Base-by-base conservation (phyloP, 768 basidiomycete genomes). In the Tremella mesenterica region DNA sequence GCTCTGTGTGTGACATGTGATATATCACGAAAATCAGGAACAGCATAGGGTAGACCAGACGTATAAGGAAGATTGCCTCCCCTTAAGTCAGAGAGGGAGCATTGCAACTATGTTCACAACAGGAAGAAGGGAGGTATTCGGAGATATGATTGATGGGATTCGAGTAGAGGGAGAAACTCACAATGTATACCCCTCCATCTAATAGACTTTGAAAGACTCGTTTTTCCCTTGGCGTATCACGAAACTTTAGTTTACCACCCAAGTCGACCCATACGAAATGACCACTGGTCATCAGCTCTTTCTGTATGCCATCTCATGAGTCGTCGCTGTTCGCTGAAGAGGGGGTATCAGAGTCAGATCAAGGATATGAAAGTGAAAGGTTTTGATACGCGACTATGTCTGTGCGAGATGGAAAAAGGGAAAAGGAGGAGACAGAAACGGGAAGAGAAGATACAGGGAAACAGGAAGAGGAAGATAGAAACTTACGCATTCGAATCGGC, bases 181-280 rank as follows among this genome's bases (percentile, higher is more conserved):
- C 71, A 23, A 73, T 64, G 46, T 73, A 73, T 10, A 73, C 67
- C 1, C 71, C 64, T 5, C 62, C 64, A 48, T 70, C 67, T 10
- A 73, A 48, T 25, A 70, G 47, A 41, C 50, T 58, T 49, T 70
- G 65, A 51, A 73, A 73, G 6, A 68, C 64, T 43, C 48, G 52
- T 55, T 67, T 69, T 52, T 73, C 71, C 44, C 57, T 58, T 10
- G 25, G 51, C 3, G 53, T 56, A 28, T 63, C 63, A 21, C 25
- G 30, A 52, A 64, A 70, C 6, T 63, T 65, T 10, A 73, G 48
- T 27, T 51, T 47, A 14, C 33, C 52, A 4, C 67, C 69, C 0
- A 73, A 47, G 33, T 73, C 55, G 27, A 70, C 64, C 71, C 71
- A 73, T n/a, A 67, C 51, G 55, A 70, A 73, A 39, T 73, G 59